These are phyloP conservation scores for Clarireedia homoeocarpa DNA, from an alignment of 2,329 filamentous ascomycete species.

Conservation along the genomic window DNA sequence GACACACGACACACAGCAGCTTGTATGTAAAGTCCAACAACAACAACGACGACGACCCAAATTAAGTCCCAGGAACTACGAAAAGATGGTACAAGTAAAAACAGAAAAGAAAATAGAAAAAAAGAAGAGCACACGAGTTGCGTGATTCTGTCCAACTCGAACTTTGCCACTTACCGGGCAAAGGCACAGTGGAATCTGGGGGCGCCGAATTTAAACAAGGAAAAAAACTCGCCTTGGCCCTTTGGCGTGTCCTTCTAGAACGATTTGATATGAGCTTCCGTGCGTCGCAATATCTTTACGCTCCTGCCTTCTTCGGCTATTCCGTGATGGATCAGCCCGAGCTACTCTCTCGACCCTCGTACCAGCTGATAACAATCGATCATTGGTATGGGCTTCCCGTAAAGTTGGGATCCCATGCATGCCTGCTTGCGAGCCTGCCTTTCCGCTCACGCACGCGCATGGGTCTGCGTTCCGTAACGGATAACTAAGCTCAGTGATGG, in stretches of 20 bases:
- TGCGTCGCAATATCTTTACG: background rate
- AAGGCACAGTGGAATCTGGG: slow-evolving; percentile 8
- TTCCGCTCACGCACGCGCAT: no score
- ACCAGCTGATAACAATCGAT: slow-evolving; percentile 4
- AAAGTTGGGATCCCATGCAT: background rate
- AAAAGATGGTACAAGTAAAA: no score
- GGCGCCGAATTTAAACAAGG: background rate
- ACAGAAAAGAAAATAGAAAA: no score
- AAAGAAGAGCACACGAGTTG: no score
- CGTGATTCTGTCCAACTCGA: background rate
- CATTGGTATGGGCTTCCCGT: slow-evolving; percentile 6
- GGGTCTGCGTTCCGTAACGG: no score
- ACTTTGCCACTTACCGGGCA: slow-evolving; percentile 3
- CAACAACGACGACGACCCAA: no score
- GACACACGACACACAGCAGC: no score
- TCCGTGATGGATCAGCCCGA: background rate
- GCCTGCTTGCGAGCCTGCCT: background rate
- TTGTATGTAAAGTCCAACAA: no score
- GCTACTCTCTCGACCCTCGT: background rate
- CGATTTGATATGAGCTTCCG: slow-evolving; percentile 4
- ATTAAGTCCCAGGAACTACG: no score
- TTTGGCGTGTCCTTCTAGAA: background rate
- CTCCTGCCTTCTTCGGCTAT: slow-evolving; percentile 1
- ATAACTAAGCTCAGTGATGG: background rate
- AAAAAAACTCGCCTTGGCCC: no score